Percentiles rank a stretch among this genome's conserved stretches.
Conservation (phyloP, 1,139 yeast species). For the Meyerozyma guilliermondii region DNA sequence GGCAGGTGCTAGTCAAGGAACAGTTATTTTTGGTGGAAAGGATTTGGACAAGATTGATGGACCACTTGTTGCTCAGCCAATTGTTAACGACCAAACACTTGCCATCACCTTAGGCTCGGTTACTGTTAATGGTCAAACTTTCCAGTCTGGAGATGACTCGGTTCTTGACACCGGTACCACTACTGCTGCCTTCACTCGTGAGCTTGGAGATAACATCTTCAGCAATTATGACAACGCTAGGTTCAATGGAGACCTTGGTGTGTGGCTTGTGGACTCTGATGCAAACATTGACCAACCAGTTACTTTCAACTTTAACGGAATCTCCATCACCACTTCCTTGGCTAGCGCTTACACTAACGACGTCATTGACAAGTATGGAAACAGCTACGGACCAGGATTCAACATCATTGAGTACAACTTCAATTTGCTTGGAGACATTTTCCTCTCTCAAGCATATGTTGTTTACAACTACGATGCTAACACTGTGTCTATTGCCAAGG, state of each 20-base stretch:
- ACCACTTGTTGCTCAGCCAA: conserved; percentile 7
- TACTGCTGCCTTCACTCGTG: conserved; percentile 11
- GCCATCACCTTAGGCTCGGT: conserved; percentile 7
- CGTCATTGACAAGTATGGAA: not conserved
- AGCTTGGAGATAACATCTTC: conserved; percentile 7
- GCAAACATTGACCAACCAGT: not conserved
- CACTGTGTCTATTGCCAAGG: conserved; percentile 13
- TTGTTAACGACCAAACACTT: conserved; percentile 4
- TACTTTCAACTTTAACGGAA: conserved; percentile 10
- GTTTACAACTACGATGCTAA: conserved; percentile 15
- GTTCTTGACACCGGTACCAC: conserved; percentile 18
- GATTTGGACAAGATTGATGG: conserved; percentile 16
- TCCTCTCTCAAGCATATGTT: conserved; percentile 16
- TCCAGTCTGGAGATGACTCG: conserved; percentile 4
- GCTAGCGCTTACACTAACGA: not conserved
- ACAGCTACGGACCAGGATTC: not conserved
- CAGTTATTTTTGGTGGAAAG: conserved; percentile 17
- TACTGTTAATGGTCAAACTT: conserved; percentile 3
- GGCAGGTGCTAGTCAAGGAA: conserved; percentile 8
- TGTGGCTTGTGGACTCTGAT: not conserved
- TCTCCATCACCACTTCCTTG: conserved; percentile 8
- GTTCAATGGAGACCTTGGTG: not conserved
- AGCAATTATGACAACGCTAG: conserved; percentile 5
- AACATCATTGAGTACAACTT: conserved; percentile 4
- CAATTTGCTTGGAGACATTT: conserved; percentile 12